Evolutionary conservation across 805 yeast genomes (phyloP).

Genomic region (Candida sakaeoensis): DNA sequence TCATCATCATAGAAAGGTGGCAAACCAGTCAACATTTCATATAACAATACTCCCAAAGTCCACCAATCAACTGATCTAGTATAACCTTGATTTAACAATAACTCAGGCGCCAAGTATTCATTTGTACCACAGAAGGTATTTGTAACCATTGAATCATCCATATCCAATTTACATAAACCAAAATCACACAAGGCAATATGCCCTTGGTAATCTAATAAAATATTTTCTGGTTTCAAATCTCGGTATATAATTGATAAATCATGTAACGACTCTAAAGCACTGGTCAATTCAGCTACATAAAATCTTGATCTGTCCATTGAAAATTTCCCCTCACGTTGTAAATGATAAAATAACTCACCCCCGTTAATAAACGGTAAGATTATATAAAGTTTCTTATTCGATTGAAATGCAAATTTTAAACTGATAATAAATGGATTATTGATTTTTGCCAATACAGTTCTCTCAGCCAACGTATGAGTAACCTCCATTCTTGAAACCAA

Average conservation of each 20-base stretch:
- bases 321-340: slow-evolving; percentile 87
- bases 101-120: slow-evolving; percentile 94
- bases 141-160: slow-evolving; percentile 83
- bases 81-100: slow-evolving; percentile 87
- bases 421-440: slow-evolving; percentile 96
- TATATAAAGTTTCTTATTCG: slow-evolving; percentile 90
- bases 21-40: slow-evolving; percentile 94
- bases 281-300: slow-evolving; percentile 88
- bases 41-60: slow-evolving; percentile 91
- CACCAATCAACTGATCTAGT: slow-evolving; percentile 98
- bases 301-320: slow-evolving; percentile 86
- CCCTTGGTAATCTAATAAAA: slow-evolving; percentile 90
- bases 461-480: slow-evolving; percentile 92
- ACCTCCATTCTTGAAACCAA: slow-evolving; percentile 93
- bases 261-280: slow-evolving; percentile 91
- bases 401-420: slow-evolving; percentile 90
- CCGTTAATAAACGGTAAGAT: slow-evolving; percentile 94
- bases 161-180: slow-evolving; percentile 92
- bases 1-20: slow-evolving; percentile 98
- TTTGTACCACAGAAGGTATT: slow-evolving; percentile 98
- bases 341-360: slow-evolving; percentile 92
- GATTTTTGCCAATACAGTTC: slow-evolving; percentile 90
- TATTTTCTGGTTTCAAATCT: slow-evolving; percentile 95
- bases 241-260: slow-evolving; percentile 90
- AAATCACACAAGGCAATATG: slow-evolving; percentile 97